These are phyloP conservation scores for Citrus reticulata DNA, from an alignment of 345 rosid genomes.

Conservation along the genomic window DNA sequence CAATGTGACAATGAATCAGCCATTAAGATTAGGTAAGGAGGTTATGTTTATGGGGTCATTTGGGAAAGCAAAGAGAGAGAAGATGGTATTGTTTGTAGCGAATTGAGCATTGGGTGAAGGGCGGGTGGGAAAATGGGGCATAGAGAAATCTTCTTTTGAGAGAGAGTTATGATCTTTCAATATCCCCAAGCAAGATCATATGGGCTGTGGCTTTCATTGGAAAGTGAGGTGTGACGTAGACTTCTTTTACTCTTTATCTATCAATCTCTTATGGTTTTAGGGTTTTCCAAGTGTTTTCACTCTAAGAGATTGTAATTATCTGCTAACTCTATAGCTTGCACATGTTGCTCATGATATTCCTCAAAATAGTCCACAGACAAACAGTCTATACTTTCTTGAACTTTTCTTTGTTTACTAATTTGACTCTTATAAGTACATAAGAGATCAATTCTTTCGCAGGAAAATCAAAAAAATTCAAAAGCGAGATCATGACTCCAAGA, in stretches of 20 bases:
- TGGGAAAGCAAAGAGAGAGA: slow-evolving; percentile 4
- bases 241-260: slow-evolving; percentile 15
- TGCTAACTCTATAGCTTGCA: neutral
- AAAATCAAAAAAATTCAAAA: neutral
- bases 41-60: neutral
- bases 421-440: neutral
- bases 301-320: slow-evolving; percentile 3
- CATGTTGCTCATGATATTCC: neutral
- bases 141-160: slow-evolving; percentile 31
- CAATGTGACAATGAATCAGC: neutral
- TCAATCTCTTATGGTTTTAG: slow-evolving; percentile 19
- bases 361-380: neutral
- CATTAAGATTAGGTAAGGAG: slow-evolving; percentile 3
- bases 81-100: slow-evolving; percentile 16
- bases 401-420: neutral
- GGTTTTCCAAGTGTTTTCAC: slow-evolving; percentile 16
- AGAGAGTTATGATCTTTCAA: slow-evolving; percentile 33
- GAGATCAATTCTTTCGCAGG: neutral
- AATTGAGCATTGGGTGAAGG: slow-evolving; percentile 21
- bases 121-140: slow-evolving; percentile 15
- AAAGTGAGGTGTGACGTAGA: slow-evolving; percentile 31
- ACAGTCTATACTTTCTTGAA: neutral
- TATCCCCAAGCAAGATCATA: slow-evolving; percentile 53
- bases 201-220: slow-evolving; percentile 42
- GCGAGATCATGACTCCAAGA: slow-evolving; percentile 8